Base-by-base conservation (phyloP, 305 asterid genomes). In the Caryopteris hybrid region DNA sequence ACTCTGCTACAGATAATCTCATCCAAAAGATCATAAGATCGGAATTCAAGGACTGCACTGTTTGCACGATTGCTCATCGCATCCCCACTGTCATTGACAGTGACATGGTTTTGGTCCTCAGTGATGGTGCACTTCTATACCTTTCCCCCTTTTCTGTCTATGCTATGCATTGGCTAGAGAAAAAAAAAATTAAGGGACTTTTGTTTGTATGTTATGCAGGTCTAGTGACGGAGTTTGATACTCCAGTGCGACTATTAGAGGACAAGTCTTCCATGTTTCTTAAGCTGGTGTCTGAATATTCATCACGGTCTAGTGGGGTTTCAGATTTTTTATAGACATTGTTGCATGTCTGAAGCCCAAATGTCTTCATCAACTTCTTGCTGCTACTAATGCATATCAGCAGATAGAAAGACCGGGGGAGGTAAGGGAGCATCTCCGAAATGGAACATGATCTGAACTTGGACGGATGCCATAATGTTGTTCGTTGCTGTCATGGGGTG, bases 11-110 rank as follows among this genome's bases (percentile, higher is more conserved):
- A 22, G 99, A 95, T 72, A 91, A 95, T 66, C 97, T 95, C 60
- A 91, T 95, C 62, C 99, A 89, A 70, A 95, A 91, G 88, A 89
- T 95, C 42, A 88, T 95, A 41, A 83, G 98, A 82, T 81, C 93
- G 0, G 99, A 91, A 68, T 95, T 95, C 53, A 70, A 81, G 81
- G 78, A 89, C 74, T 91, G 99, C 79, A 95, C 99, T 13, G 99
- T 95, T 51, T 88, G 93, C 73, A 95, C 99, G 16, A 89, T 95
- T 48, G 99, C 99, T 72, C 99, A 95, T 71, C 99, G 99, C 38
- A 91, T 94, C 43, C 99, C 99, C 22, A 94, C 99, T 22, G 98
- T 94, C 69, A 94, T 94, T 63, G 99, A 94, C 55, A 94, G 99
- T 50, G 99, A 95, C 77, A 84, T 95, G 57, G 99, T 95, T 74